A percentile compares a stretch with the other conserved stretches of the same genome.
Evolutionary conservation across 345 rosid species (phyloP).

Genomic region (Camelina sativa): DNA sequence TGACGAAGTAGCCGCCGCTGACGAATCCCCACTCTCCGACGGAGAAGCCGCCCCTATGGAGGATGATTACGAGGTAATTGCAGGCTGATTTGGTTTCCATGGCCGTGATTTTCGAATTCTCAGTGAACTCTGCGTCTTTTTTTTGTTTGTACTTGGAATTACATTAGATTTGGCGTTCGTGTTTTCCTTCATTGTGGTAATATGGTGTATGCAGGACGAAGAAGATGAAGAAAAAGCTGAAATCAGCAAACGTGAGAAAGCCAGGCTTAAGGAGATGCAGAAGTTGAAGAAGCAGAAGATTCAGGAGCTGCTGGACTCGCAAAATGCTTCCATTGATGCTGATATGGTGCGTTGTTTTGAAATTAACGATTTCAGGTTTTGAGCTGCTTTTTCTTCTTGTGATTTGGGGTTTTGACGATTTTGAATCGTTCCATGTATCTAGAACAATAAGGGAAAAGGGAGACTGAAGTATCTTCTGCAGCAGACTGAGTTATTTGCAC

Average conservation of each 20-base stretch:
- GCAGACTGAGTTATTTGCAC: constrained; percentile 98
- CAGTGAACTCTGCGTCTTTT: background rate
- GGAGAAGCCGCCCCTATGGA: constrained; percentile 48
- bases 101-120: background rate
- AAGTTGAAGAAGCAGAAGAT: constrained; percentile 84
- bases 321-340: constrained; percentile 92
- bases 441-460: constrained; percentile 93
- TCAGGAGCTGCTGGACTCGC: constrained; percentile 88
- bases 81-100: background rate
- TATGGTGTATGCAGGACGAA: constrained; percentile 52
- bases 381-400: constrained; percentile 1
- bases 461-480: constrained; percentile 89
- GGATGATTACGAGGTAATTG: constrained; percentile 50
- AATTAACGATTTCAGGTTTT: background rate
- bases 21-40: constrained; percentile 40
- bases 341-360: constrained; percentile 66
- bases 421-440: constrained; percentile 2
- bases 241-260: constrained; percentile 86
- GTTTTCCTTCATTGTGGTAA: constrained; percentile 6
- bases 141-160: background rate
- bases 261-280: constrained; percentile 88
- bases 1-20: constrained; percentile 40
- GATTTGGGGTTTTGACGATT: background rate
- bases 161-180: background rate
- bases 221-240: constrained; percentile 51